These are phyloP conservation scores for Apiotrichum veenhuisii DNA, from an alignment of 1,284 basidiomycete species.

Conservation along the genomic window DNA sequence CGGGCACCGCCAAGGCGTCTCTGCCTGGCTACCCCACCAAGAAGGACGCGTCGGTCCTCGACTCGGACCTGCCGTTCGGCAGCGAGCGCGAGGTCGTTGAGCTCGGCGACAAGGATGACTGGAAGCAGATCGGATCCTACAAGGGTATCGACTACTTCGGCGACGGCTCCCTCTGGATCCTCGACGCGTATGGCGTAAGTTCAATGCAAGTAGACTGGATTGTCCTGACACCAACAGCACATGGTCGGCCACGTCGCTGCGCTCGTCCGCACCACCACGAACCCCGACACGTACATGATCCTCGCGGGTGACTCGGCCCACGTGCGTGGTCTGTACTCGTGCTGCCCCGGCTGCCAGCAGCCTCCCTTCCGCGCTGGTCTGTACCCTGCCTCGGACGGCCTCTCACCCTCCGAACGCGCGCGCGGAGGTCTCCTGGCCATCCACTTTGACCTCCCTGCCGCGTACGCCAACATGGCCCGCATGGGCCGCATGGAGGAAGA, in stretches of 20 bases:
- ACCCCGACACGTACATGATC: constrained; percentile 16
- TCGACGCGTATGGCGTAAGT: constrained; percentile 13
- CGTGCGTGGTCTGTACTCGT: constrained; percentile 21
- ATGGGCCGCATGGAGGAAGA: constrained; percentile 24
- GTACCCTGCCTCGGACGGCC: constrained; percentile 13
- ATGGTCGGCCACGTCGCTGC: constrained; percentile 21
- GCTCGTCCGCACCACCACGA: constrained; percentile 15
- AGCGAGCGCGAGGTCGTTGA: constrained; percentile 12
- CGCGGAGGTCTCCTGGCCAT: constrained; percentile 16
- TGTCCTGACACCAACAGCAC: constrained; percentile 10
- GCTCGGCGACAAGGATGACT: constrained; percentile 8
- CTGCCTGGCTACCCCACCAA: constrained; percentile 17
- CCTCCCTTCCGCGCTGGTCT: constrained; percentile 18
- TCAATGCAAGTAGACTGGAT: too few species aligned
- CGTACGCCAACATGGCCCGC: constrained; percentile 18
- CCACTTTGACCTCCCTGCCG: constrained; percentile 17
- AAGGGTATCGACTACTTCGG: constrained; percentile 20
- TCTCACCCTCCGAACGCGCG: constrained; percentile 9
- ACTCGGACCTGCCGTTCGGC: constrained; percentile 15
- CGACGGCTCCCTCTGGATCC: constrained; percentile 19
- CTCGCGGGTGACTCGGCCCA: constrained; percentile 19
- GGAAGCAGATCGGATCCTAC: constrained; percentile 12
- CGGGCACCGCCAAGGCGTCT: constrained; percentile 1
- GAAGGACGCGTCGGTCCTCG: constrained; percentile 11
- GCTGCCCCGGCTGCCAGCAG: constrained; percentile 10